Evolutionary conservation across 2,329 filamentous ascomycete genomes (phyloP).

Genomic region (Fusarium irregulare): DNA sequence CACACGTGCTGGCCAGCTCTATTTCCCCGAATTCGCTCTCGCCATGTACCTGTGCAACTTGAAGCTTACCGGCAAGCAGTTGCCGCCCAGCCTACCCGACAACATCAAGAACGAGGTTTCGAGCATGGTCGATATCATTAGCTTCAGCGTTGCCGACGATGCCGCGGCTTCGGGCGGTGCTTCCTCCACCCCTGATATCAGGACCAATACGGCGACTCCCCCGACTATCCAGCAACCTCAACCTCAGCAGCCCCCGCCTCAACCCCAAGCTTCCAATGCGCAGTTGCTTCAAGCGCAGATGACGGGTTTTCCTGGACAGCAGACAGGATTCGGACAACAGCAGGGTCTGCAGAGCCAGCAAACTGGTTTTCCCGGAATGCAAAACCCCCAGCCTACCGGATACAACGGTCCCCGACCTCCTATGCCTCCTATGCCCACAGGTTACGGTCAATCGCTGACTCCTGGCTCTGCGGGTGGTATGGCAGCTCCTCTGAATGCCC

Average conservation of each 20-base stretch:
- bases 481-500: slow-evolving; percentile 79
- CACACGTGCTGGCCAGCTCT: slow-evolving; percentile 92
- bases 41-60: slow-evolving; percentile 99
- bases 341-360: slow-evolving; percentile 71
- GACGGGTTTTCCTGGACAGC: slow-evolving; percentile 73
- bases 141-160: slow-evolving; percentile 88
- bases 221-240: slow-evolving; percentile 75
- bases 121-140: slow-evolving; percentile 99
- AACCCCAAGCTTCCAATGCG: slow-evolving; percentile 79
- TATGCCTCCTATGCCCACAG: slow-evolving; percentile 82
- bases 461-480: slow-evolving; percentile 71
- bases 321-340: slow-evolving; percentile 69
- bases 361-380: slow-evolving; percentile 75
- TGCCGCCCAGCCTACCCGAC: slow-evolving; percentile 82
- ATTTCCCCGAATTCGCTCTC: slow-evolving; percentile 97
- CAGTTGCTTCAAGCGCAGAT: slow-evolving; percentile 73
- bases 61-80: slow-evolving; percentile 84
- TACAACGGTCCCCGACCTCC: slow-evolving; percentile 89
- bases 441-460: slow-evolving; percentile 65
- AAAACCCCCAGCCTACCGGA: slow-evolving; percentile 76
- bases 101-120: slow-evolving; percentile 95
- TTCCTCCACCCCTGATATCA: slow-evolving; percentile 71
- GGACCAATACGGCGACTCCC: slow-evolving; percentile 61
- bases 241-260: slow-evolving; percentile 78
- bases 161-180: slow-evolving; percentile 63